Evolutionary conservation across 1,284 basidiomycete genomes (phyloP).

Genomic region (Heterobasidion irregulare): DNA sequence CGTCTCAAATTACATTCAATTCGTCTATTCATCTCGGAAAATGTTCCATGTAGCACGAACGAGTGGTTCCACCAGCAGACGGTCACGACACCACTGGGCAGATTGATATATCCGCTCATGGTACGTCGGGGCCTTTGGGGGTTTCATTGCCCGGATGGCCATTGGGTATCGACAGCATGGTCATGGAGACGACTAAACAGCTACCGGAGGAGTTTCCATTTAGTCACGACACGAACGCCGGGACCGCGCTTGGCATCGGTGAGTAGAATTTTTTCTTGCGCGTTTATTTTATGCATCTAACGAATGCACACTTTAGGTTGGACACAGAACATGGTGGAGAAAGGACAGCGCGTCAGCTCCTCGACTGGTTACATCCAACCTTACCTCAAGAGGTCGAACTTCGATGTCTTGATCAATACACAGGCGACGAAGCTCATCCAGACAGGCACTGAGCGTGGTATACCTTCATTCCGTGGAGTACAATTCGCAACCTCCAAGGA

Average conservation of each 20-base stretch:
- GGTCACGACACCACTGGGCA: conserved; percentile 20
- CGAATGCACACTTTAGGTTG: conserved; percentile 10
- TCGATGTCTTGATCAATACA: conserved; percentile 33
- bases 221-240: conserved; percentile 24
- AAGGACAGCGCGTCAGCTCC: conserved; percentile 23
- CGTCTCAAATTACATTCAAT: background rate
- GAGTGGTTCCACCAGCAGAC: conserved; percentile 19
- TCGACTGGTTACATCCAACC: conserved; percentile 29
- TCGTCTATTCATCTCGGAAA: background rate
- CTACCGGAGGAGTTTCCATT: conserved; percentile 18
- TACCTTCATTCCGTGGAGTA: conserved; percentile 22
- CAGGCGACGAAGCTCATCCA: conserved; percentile 30
- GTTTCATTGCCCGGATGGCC: conserved; percentile 22
- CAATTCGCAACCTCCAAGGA: conserved; percentile 18
- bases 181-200: conserved; percentile 14
- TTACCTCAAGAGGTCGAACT: conserved; percentile 24
- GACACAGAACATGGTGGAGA: conserved; percentile 14
- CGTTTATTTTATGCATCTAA: background rate
- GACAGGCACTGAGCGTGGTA: conserved; percentile 12
- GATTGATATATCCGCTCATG: conserved; percentile 21
- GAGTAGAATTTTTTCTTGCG: background rate
- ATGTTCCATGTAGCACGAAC: conserved; percentile 19
- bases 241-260: conserved; percentile 22
- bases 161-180: conserved; percentile 14
- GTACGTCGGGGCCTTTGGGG: conserved; percentile 19